phyloP scores from a whole-genome alignment of 2,329 filamentous ascomycete species.

The Neonectria neomacrospora region DNA sequence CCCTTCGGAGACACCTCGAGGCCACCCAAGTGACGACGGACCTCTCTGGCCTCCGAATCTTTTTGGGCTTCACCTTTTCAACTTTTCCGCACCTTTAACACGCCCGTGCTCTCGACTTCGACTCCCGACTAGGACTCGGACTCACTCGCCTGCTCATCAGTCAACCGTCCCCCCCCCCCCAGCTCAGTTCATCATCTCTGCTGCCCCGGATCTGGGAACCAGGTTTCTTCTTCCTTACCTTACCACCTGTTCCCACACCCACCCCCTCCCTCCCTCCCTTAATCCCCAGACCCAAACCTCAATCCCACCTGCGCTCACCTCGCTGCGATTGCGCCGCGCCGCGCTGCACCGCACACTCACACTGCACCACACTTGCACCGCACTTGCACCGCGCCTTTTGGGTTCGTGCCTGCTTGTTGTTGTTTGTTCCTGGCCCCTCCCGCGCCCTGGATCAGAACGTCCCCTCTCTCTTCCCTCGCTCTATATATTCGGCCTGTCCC shows the following conservation, averaged over 20 bases:
- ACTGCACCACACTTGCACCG: background rate
- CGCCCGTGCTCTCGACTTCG: slow-evolving; percentile 22
- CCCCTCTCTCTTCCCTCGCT: slow-evolving; percentile 19
- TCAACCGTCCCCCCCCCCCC: background rate
- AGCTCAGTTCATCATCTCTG: slow-evolving; percentile 1
- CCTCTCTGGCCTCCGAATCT: slow-evolving; percentile 11
- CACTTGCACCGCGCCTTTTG: slow-evolving; percentile 2
- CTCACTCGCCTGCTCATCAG: slow-evolving; percentile 11
- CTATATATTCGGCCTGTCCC: slow-evolving; percentile 43
- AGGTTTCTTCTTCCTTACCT: slow-evolving; percentile 29
- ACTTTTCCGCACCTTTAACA: slow-evolving; percentile 1
- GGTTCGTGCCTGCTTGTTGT: slow-evolving; percentile 14
- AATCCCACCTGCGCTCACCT: slow-evolving; percentile 8
- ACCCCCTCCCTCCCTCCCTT: slow-evolving; percentile 21
- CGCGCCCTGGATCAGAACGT: slow-evolving; percentile 18
- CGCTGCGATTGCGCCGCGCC: background rate
- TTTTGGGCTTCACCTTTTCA: background rate
- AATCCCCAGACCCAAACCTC: slow-evolving; percentile 38
- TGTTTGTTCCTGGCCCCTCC: slow-evolving; percentile 40
- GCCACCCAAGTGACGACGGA: slow-evolving; percentile 10
- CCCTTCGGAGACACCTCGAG: slow-evolving; percentile 4
- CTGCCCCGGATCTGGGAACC: slow-evolving; percentile 18
- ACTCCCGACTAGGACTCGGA: slow-evolving; percentile 12
- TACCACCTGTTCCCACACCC: slow-evolving; percentile 31
- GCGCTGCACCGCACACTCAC: slow-evolving; percentile 3